Percentiles rank a stretch among this genome's conserved stretches.
Evolutionary conservation across 2,329 filamentous ascomycete genomes (phyloP).

Genomic region (Botrytis deweyae): DNA sequence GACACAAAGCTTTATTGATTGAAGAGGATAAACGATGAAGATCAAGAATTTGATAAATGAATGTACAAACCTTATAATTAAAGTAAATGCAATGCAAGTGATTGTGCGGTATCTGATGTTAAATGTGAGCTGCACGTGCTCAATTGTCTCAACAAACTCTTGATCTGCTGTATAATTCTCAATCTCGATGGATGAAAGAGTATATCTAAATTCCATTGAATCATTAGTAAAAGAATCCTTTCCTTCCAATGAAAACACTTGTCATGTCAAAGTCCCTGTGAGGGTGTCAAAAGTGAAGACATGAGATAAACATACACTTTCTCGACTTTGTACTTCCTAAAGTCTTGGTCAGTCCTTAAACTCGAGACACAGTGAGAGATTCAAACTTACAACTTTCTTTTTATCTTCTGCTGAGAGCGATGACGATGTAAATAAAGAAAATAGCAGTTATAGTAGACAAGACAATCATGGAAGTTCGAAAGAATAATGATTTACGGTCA

Average conservation of each 20-base stretch:
- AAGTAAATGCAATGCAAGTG: conserved; percentile 15
- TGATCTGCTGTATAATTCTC: neutral
- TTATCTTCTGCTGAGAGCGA: neutral
- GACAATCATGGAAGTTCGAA: neutral
- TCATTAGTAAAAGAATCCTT: neutral
- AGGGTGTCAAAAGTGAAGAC: neutral
- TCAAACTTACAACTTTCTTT: neutral
- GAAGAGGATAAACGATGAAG: neutral
- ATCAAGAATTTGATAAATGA: neutral
- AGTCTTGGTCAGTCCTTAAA: neutral
- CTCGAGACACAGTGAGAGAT: neutral
- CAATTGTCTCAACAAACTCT: neutral
- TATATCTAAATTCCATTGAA: neutral
- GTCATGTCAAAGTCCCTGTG: neutral
- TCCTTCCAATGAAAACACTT: too few species aligned
- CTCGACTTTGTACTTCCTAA: neutral
- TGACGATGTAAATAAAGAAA: neutral
- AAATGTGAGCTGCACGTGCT: neutral
- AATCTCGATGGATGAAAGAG: neutral
- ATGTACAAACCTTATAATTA: neutral
- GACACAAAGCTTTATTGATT: neutral
- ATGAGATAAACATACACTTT: neutral
- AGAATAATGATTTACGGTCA: neutral
- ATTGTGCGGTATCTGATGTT: neutral
- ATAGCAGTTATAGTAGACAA: neutral